Evolutionary conservation across 2,329 filamentous ascomycete species (phyloP).

Genomic region (Colletotrichum godetiae): DNA sequence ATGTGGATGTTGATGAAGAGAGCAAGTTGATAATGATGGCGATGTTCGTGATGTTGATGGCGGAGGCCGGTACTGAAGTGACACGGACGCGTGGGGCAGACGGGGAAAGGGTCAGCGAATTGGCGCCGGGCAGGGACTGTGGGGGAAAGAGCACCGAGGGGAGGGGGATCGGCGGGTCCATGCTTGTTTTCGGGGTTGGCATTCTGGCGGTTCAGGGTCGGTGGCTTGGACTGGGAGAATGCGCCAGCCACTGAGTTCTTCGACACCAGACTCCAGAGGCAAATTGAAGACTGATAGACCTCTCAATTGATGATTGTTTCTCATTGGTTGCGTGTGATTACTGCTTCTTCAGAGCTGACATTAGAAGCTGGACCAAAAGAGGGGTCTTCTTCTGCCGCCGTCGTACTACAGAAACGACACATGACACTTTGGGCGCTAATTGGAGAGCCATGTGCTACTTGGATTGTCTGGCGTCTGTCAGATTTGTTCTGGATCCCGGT

Average conservation of each 20-base stretch:
- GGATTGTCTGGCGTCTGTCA: neutral
- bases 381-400: neutral
- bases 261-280: neutral
- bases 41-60: neutral
- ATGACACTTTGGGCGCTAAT: conserved; percentile 3
- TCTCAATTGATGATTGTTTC: no score
- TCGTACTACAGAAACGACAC: neutral
- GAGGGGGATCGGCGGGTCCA: conserved; percentile 31
- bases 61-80: neutral
- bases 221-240: neutral
- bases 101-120: neutral
- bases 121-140: neutral
- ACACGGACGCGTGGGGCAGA: conserved; percentile 24
- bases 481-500: neutral
- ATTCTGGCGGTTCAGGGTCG: neutral
- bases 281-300: no score
- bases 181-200: conserved; percentile 20
- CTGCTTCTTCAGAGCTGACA: neutral
- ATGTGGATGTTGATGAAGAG: no score
- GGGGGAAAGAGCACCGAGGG: conserved; percentile 12
- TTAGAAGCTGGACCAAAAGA: neutral
- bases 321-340: neutral
- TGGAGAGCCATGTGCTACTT: neutral
- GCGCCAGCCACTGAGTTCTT: neutral
- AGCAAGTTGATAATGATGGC: no score